These are phyloP conservation scores for Quercus parvula DNA, from an alignment of 306 rosid species.

Conservation along the genomic window DNA sequence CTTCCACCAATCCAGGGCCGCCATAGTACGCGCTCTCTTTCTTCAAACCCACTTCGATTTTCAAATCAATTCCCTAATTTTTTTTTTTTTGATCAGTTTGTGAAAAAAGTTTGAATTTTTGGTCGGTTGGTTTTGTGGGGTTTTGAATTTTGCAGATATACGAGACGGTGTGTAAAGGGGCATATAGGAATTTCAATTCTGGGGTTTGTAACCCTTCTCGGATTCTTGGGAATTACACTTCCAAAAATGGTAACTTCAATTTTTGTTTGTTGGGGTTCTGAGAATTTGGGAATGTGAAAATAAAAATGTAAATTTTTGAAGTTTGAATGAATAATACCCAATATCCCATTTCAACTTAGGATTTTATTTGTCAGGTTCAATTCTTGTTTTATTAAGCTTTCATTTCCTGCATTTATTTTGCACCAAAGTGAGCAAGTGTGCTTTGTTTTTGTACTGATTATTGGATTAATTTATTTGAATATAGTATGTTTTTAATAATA, in stretches of 20 bases:
- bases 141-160: constrained; percentile 30
- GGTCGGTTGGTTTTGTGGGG: background rate
- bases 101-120: background rate
- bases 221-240: constrained; percentile 26
- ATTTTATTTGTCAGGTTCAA: background rate
- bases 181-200: constrained; percentile 45
- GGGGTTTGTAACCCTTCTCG: constrained; percentile 36
- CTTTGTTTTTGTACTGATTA: too few species aligned
- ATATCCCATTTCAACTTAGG: background rate
- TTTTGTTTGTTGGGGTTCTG: background rate
- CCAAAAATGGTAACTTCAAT: constrained; percentile 35
- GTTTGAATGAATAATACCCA: too few species aligned
- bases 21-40: constrained; percentile 14
- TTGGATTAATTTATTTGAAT: background rate
- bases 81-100: too few species aligned
- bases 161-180: constrained; percentile 37
- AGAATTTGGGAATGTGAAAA: background rate
- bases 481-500: background rate
- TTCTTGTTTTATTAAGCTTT: too few species aligned
- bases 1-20: constrained; percentile 12
- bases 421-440: too few species aligned
- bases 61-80: too few species aligned
- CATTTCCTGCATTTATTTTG: too few species aligned
- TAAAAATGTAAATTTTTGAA: background rate
- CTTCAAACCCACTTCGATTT: background rate